Percentiles rank a stretch among this genome's conserved stretches.
These are phyloP conservation scores for Xanthoconium purpureum DNA, from an alignment of 768 basidiomycete species.

Conservation along the genomic window DNA sequence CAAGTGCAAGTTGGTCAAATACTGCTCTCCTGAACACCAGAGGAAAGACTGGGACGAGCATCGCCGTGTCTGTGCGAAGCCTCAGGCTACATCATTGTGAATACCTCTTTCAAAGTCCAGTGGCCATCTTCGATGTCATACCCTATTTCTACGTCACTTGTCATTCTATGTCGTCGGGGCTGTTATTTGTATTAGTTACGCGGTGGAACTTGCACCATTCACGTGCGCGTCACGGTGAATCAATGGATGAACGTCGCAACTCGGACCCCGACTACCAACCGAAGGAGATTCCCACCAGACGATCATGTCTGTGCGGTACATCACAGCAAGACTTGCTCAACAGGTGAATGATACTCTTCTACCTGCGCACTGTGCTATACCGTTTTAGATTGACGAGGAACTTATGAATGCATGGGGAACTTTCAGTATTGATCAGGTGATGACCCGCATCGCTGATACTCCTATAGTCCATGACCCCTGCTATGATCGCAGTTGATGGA, in stretches of 20 bases:
- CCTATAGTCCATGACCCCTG: neutral
- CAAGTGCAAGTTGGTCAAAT: slow-evolving; percentile 75
- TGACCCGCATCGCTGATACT: neutral
- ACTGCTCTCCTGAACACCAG: slow-evolving; percentile 74
- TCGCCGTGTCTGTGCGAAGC: slow-evolving; percentile 59
- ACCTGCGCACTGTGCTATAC: neutral
- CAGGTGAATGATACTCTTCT: slow-evolving; percentile 44
- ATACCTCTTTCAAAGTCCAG: neutral
- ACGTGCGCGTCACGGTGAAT: neutral
- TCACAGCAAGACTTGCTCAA: slow-evolving; percentile 72
- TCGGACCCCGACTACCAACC: neutral
- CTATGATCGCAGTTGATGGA: slow-evolving; percentile 78
- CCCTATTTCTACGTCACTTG: neutral
- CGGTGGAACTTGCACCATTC: slow-evolving; percentile 7
- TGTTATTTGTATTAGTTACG: neutral
- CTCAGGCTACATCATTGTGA: slow-evolving; percentile 18
- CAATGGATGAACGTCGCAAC: too few relatives aligned
- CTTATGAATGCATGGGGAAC: slow-evolving; percentile 87
- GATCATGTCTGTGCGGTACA: slow-evolving; percentile 57
- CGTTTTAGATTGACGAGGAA: slow-evolving; percentile 84
- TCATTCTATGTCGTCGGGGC: neutral
- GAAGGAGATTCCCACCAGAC: neutral
- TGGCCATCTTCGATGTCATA: neutral
- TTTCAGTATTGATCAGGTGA: slow-evolving; percentile 91
- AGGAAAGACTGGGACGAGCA: slow-evolving; percentile 78